These are phyloP conservation scores for Friedmanniomyces endolithicus DNA, from an alignment of 495 filamentous ascomycete genomes.

Conservation along the genomic window DNA sequence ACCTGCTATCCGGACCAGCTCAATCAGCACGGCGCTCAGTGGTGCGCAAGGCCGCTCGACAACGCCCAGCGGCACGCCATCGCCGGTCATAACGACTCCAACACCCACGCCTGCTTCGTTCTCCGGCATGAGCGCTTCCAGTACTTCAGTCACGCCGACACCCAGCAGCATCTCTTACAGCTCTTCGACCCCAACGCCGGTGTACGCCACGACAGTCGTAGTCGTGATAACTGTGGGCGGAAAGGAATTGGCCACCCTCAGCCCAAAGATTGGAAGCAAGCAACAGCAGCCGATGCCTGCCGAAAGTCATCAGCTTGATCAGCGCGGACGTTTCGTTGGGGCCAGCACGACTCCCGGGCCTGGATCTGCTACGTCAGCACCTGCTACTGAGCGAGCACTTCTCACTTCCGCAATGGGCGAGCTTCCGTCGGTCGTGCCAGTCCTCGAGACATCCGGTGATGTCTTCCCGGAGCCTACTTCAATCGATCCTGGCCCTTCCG, in stretches of 20 bases:
- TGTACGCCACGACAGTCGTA: neutral
- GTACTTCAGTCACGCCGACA: neutral
- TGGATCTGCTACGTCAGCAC: too few species aligned
- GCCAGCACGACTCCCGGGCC: too few species aligned
- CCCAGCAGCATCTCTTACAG: neutral
- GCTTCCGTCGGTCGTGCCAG: too few species aligned
- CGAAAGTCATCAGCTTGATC: too few species aligned
- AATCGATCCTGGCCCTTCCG: neutral
- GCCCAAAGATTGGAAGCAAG: neutral
- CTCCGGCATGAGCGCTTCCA: neutral
- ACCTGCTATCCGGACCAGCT: constrained; percentile 6
- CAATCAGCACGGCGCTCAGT: constrained; percentile 1
- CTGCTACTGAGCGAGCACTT: too few species aligned
- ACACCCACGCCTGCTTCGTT: neutral
- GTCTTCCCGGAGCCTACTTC: neutral
- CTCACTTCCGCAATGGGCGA: too few species aligned
- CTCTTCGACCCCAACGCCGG: neutral
- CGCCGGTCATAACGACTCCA: neutral
- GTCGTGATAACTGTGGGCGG: neutral
- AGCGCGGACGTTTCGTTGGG: too few species aligned
- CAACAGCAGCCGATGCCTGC: neutral
- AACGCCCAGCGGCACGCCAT: constrained; percentile 1
- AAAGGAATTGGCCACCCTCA: neutral
- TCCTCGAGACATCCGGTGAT: too few species aligned
- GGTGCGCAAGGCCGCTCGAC: constrained; percentile 5